A percentile compares a stretch with the other conserved stretches of the same genome.
Evolutionary conservation across 345 rosid species (phyloP).

Genomic region (Citrus trifoliata): DNA sequence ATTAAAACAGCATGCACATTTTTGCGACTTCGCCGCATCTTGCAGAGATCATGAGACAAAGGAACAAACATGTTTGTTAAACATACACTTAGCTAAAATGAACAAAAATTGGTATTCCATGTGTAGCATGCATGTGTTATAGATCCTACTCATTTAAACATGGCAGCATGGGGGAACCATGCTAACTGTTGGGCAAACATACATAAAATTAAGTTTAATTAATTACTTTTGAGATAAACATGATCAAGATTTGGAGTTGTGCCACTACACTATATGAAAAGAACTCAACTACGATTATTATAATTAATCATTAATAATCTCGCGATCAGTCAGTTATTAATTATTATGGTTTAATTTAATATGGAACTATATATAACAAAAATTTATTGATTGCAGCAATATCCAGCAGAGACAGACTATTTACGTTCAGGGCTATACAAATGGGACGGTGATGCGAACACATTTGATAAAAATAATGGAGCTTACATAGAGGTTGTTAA

Average conservation of each 20-base stretch:
- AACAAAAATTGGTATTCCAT: conserved; percentile 21
- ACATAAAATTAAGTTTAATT: background rate
- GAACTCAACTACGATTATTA: too few species aligned
- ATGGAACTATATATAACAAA: background rate
- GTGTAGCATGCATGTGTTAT: conserved; percentile 19
- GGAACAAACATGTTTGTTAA: conserved; percentile 64
- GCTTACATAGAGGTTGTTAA: conserved; percentile 69
- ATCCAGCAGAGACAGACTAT: conserved; percentile 49
- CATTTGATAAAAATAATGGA: conserved; percentile 49
- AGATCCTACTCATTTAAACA: conserved; percentile 28
- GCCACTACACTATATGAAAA: background rate
- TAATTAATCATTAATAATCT: too few species aligned
- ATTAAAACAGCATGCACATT: background rate
- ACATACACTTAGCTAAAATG: conserved; percentile 27
- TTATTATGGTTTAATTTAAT: background rate
- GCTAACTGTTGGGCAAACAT: background rate
- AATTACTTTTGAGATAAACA: background rate
- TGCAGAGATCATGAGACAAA: conserved; percentile 27
- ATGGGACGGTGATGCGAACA: conserved; percentile 84
- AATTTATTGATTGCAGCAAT: conserved; percentile 38
- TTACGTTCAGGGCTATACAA: conserved; percentile 61
- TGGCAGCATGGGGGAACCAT: conserved; percentile 46
- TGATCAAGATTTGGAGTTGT: background rate
- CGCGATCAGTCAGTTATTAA: too few species aligned
- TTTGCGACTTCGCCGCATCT: background rate